Evolutionary conservation across 2,329 filamentous ascomycete genomes (phyloP).

Genomic region (Chaetomium sp.): DNA sequence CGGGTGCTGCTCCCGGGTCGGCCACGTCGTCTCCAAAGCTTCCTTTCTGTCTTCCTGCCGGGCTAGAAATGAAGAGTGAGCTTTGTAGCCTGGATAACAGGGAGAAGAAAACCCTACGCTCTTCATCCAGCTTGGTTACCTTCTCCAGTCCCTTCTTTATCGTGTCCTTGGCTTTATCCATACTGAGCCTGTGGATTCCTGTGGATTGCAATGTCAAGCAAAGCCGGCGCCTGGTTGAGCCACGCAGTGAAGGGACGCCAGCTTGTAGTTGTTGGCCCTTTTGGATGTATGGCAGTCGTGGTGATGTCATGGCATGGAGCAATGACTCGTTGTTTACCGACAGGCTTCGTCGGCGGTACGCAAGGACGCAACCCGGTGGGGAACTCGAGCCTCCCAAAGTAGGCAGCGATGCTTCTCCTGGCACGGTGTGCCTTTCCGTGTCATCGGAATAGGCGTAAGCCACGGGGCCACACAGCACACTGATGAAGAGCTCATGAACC

Average conservation of each 20-base stretch:
- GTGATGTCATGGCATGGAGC: constrained; percentile 10
- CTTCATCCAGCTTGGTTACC: constrained; percentile 16
- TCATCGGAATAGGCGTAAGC: not conserved
- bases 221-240: not conserved
- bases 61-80: not conserved
- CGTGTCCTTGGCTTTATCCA: constrained; percentile 25
- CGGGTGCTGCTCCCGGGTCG: constrained; percentile 16
- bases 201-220: not conserved
- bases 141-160: constrained; percentile 24
- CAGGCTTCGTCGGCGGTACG: not conserved
- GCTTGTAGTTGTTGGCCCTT: not conserved
- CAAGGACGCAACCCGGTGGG: not conserved
- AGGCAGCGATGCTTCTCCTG: not conserved
- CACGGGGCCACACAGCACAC: not conserved
- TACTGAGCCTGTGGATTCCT: not conserved
- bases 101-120: constrained; percentile 7
- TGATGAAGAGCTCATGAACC: constrained; percentile 22
- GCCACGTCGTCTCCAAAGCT: constrained; percentile 13
- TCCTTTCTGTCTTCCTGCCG: constrained; percentile 16
- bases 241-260: not conserved
- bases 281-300: not conserved
- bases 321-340: not conserved
- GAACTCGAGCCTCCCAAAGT: not conserved
- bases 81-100: not conserved
- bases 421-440: not conserved